phyloP scores from a whole-genome alignment of 1,139 yeast species.

The Suhomyces bokatorum region DNA sequence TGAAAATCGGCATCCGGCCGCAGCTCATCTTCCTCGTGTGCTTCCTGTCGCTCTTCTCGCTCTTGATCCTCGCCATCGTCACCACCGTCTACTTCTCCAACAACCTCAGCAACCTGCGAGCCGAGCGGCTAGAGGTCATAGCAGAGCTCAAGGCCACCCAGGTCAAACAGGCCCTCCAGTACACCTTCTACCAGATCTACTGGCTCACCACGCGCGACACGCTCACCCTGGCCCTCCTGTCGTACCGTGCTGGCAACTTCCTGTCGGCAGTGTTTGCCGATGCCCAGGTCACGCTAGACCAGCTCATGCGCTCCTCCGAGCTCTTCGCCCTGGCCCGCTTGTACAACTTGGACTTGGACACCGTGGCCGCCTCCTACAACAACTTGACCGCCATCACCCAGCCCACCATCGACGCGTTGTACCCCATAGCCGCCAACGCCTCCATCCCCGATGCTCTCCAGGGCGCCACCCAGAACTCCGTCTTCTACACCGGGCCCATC shows the following conservation, averaged over 20 bases:
- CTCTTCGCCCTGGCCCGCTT: slow-evolving; percentile 65
- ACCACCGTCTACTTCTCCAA: slow-evolving; percentile 77
- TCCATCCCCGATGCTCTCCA: slow-evolving; percentile 40
- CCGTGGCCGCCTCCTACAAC: slow-evolving; percentile 38
- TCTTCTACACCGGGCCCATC: slow-evolving; percentile 62
- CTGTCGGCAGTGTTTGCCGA: slow-evolving; percentile 42
- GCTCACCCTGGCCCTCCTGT: slow-evolving; percentile 58
- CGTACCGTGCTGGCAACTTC: slow-evolving; percentile 70
- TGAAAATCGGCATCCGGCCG: slow-evolving; percentile 56
- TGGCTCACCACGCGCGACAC: slow-evolving; percentile 67
- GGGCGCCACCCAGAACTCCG: slow-evolving; percentile 40
- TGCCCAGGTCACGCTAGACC: slow-evolving; percentile 52
- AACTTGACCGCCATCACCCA: slow-evolving; percentile 31
- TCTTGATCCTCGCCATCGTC: slow-evolving; percentile 72
- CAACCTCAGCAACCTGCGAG: slow-evolving; percentile 61
- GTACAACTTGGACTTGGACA: slow-evolving; percentile 55
- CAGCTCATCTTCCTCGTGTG: slow-evolving; percentile 83
- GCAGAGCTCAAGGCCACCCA: slow-evolving; percentile 83
- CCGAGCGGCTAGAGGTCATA: slow-evolving; percentile 72
- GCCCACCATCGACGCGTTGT: slow-evolving; percentile 42
- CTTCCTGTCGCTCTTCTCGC: slow-evolving; percentile 72
- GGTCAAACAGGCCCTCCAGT: slow-evolving; percentile 64
- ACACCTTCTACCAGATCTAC: slow-evolving; percentile 66
- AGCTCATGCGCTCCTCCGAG: slow-evolving; percentile 63
- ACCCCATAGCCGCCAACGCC: slow-evolving; percentile 50